Conservation (phyloP, 257 asterid species). For the Nicotiana otophora region DNA sequence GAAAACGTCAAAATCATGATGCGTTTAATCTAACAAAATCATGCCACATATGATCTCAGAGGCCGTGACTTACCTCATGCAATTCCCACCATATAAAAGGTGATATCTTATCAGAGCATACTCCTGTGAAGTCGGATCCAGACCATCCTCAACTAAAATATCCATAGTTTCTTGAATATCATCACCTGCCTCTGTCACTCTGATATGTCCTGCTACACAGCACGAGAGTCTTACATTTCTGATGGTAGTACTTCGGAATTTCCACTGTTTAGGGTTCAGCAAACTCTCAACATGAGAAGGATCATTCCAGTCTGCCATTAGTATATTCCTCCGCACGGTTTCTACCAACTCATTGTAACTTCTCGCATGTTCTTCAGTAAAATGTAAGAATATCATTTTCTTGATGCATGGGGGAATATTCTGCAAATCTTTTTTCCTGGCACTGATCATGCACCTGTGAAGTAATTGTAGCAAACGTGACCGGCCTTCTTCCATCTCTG, state of each 20-base stretch:
- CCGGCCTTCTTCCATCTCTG: constrained; percentile 95
- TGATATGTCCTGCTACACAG: constrained; percentile 94
- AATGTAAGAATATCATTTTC: constrained; percentile 61
- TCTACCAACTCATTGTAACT: constrained; percentile 95
- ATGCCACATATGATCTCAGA: constrained; percentile 15
- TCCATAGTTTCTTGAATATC: constrained; percentile 99
- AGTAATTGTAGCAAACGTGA: constrained; percentile 76
- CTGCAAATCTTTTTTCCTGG: constrained; percentile 77
- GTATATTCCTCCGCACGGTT: constrained; percentile 81
- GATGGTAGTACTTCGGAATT: constrained; percentile 71
- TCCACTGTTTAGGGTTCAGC: constrained; percentile 92
- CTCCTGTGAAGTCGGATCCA: constrained; percentile 67
- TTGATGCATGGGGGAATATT: constrained; percentile 90
- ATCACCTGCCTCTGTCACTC: constrained; percentile 80
- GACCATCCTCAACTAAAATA: constrained; percentile 53
- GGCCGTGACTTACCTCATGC: constrained; percentile 61
- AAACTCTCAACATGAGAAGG: constrained; percentile 98
- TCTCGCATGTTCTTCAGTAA: constrained; percentile 76
- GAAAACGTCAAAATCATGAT: constrained; percentile 8
- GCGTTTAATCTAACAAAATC: constrained; percentile 15
- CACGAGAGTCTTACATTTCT: constrained; percentile 90
- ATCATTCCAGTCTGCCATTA: constrained; percentile 98
- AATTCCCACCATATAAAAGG: constrained; percentile 64
- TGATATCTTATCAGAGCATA: constrained; percentile 49
- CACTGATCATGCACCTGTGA: constrained; percentile 91